Percentiles rank a stretch among this genome's conserved stretches.
Evolutionary conservation across 1,284 basidiomycete species (phyloP).

Genomic region (Cystobasidiaceae sp.): DNA sequence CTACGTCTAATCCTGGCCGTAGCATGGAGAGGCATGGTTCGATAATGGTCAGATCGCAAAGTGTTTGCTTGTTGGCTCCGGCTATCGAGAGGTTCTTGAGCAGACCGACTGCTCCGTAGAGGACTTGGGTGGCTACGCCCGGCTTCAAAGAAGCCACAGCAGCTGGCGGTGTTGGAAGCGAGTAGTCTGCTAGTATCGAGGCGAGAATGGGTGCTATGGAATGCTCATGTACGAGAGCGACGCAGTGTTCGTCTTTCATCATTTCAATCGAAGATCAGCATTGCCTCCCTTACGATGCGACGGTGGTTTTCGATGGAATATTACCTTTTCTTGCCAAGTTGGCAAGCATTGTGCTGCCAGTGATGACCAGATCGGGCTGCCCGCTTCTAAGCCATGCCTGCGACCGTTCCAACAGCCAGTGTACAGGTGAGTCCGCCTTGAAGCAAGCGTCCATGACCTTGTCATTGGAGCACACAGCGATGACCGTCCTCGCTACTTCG

Average conservation of each 20-base stretch:
- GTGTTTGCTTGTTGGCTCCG: constrained; percentile 55
- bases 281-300: not conserved
- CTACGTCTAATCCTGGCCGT: constrained; percentile 63
- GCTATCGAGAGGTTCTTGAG: constrained; percentile 78
- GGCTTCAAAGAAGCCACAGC: constrained; percentile 2
- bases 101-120: constrained; percentile 57
- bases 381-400: constrained; percentile 63
- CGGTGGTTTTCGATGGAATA: not conserved
- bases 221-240: constrained; percentile 52
- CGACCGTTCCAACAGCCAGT: constrained; percentile 64
- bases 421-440: not conserved
- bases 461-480: constrained; percentile 76
- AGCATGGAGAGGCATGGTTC: constrained; percentile 60
- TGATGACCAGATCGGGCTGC: constrained; percentile 73
- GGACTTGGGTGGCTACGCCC: constrained; percentile 39
- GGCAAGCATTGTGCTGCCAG: constrained; percentile 72
- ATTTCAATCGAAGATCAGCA: not conserved
- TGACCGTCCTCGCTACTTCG: constrained; percentile 72
- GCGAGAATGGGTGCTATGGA: constrained; percentile 32
- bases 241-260: constrained; percentile 59
- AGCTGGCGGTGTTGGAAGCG: not conserved
- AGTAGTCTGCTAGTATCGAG: not conserved
- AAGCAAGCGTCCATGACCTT: constrained; percentile 67
- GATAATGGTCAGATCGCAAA: constrained; percentile 63
- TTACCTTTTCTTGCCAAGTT: constrained; percentile 61